These are phyloP conservation scores for Blastocystis sp. DNA, from an alignment of 352 stramenopile genomes.

Conservation along the genomic window DNA sequence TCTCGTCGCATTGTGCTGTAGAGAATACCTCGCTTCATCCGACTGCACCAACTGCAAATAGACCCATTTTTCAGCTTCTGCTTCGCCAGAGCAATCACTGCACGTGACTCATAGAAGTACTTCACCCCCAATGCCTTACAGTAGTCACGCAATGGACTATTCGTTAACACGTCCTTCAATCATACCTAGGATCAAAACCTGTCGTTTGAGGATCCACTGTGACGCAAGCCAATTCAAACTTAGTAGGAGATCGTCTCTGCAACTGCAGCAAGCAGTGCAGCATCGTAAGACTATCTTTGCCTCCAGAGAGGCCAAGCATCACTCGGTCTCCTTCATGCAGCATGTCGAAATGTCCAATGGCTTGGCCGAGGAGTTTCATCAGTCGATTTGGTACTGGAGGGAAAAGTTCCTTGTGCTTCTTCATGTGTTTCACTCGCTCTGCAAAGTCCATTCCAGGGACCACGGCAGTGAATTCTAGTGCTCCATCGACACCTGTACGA, in stretches of 20 bases:
- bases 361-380: slow-evolving; percentile 69
- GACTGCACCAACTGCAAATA: slow-evolving; percentile 89
- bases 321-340: slow-evolving; percentile 88
- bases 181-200: slow-evolving; percentile 86
- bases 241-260: slow-evolving; percentile 82
- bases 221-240: slow-evolving; percentile 86
- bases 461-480: slow-evolving; percentile 46
- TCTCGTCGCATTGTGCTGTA: slow-evolving; percentile 87
- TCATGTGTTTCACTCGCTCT: slow-evolving; percentile 53
- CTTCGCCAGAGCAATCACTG: slow-evolving; percentile 80
- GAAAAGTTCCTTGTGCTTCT: slow-evolving; percentile 62
- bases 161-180: background rate
- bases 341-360: slow-evolving; percentile 88
- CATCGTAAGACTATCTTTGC: slow-evolving; percentile 93
- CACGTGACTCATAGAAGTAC: slow-evolving; percentile 87
- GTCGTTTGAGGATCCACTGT: slow-evolving; percentile 93
- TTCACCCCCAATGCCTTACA: slow-evolving; percentile 84
- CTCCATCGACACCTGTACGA: slow-evolving; percentile 19
- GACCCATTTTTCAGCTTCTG: slow-evolving; percentile 78
- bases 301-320: slow-evolving; percentile 86
- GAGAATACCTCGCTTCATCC: slow-evolving; percentile 93
- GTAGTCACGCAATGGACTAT: slow-evolving; percentile 85
- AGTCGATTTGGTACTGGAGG: slow-evolving; percentile 40
- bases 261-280: slow-evolving; percentile 88
- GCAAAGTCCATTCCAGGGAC: slow-evolving; percentile 44